A percentile compares a stretch with the other conserved stretches of the same genome.
These are phyloP conservation scores for Xerocomus brunneocitrinus DNA, from an alignment of 768 basidiomycete species.

Conservation along the genomic window DNA sequence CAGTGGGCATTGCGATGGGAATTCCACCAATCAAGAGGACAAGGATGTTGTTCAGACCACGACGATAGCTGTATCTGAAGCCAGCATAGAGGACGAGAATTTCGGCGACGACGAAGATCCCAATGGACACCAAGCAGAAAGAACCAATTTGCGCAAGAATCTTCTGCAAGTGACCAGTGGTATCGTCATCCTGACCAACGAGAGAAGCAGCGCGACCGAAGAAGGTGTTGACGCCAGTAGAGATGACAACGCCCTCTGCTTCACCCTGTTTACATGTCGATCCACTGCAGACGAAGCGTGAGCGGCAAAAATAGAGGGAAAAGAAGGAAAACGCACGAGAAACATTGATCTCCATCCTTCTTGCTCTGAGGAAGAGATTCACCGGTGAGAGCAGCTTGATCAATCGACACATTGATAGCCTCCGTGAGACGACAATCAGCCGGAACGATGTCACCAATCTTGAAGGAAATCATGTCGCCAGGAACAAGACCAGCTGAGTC, in stretches of 20 bases:
- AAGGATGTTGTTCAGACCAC: conserved; percentile 94
- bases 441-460: conserved; percentile 98
- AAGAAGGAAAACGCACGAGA: conserved; percentile 67
- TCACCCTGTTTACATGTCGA: conserved; percentile 99
- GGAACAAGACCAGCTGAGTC: conserved; percentile 89
- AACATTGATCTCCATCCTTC: conserved; percentile 94
- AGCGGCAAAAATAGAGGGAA: not conserved
- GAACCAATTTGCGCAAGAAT: conserved; percentile 97
- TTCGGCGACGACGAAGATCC: conserved; percentile 92
- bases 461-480: conserved; percentile 96
- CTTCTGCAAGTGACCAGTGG: conserved; percentile 97
- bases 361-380: conserved; percentile 93
- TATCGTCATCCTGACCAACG: conserved; percentile 96
- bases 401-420: conserved; percentile 95
- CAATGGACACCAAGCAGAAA: conserved; percentile 95
- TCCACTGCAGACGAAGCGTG: conserved; percentile 45
- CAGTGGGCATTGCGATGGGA: conserved; percentile 99
- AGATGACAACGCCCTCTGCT: conserved; percentile 97
- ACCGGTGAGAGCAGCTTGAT: conserved; percentile 96
- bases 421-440: conserved; percentile 97
- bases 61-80: conserved; percentile 87
- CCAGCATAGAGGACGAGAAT: conserved; percentile 91
- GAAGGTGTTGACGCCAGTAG: conserved; percentile 97
- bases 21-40: conserved; percentile 99
- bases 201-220: conserved; percentile 98